Conservation (phyloP, 1,139 yeast genomes). For the Yamadazyma atmosphaerica region DNA sequence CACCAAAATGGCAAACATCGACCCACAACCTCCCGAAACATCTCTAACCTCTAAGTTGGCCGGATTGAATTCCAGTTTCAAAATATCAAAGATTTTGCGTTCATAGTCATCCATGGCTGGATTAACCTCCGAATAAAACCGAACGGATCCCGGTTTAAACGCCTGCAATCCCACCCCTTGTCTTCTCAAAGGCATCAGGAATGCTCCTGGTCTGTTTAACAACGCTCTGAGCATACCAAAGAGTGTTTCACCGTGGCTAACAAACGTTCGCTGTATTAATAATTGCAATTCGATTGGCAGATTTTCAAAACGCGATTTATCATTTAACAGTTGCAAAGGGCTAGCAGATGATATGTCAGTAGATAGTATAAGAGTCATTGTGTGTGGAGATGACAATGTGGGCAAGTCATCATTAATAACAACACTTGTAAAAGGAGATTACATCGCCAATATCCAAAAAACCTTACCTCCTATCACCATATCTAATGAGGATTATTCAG, state of each 20-base stretch:
- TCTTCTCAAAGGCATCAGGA: neutral
- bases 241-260: neutral
- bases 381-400: constrained; percentile 95
- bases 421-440: constrained; percentile 76
- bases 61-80: constrained; percentile 59
- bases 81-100: constrained; percentile 56
- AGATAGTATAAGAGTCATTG: constrained; percentile 65
- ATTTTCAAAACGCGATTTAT: no score
- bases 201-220: no score
- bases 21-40: constrained; percentile 94
- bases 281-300: constrained; percentile 1
- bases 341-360: no score
- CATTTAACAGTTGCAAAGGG: no score
- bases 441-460: constrained; percentile 71
- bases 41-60: constrained; percentile 65
- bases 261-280: neutral
- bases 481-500: constrained; percentile 39
- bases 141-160: neutral
- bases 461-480: constrained; percentile 83
- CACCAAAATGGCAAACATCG: constrained; percentile 89
- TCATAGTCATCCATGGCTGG: constrained; percentile 65
- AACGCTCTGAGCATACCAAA: neutral
- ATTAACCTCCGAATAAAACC: constrained; percentile 13
- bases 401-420: constrained; percentile 81
- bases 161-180: no score